Evolutionary conservation across 257 asterid species (phyloP).

Genomic region (Salvia splendens): DNA sequence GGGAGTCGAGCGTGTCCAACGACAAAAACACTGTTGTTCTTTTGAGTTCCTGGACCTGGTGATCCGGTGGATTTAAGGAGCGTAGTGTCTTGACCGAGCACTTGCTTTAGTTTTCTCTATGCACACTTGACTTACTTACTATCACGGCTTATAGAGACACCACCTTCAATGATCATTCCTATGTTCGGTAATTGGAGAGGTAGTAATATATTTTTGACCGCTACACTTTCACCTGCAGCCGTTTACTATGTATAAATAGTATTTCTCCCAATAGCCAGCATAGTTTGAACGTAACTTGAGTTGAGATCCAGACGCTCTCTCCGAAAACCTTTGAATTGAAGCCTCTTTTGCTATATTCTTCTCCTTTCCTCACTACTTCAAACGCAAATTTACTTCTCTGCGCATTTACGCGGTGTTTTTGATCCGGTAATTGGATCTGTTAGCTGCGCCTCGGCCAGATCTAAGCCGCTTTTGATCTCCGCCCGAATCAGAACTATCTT

Average conservation of each 20-base stretch:
- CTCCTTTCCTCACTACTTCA: not conserved
- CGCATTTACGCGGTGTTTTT: slow-evolving; percentile 2
- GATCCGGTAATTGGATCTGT: slow-evolving; percentile 12
- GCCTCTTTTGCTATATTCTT: slow-evolving; percentile 23
- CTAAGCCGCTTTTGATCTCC: slow-evolving; percentile 14
- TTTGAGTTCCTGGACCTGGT: no score
- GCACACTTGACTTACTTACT: no score
- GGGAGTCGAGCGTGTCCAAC: no score
- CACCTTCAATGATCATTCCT: no score
- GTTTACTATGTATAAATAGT: no score
- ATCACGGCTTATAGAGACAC: no score
- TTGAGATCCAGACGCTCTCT: slow-evolving; percentile 31
- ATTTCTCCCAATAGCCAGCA: not conserved
- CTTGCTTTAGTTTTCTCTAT: no score
- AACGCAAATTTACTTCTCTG: not conserved
- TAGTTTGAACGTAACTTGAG: slow-evolving; percentile 7
- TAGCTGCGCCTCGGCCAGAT: slow-evolving; percentile 29
- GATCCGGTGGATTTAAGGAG: no score
- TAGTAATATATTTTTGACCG: no score
- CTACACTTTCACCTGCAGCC: not conserved
- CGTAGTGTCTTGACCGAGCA: no score
- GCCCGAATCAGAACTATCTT: not conserved
- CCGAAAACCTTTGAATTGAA: slow-evolving; percentile 31
- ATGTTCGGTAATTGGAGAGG: no score
- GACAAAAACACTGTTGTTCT: no score